phyloP scores from a whole-genome alignment of 352 stramenopile genomes.

The Phytophthora tentaculata region DNA sequence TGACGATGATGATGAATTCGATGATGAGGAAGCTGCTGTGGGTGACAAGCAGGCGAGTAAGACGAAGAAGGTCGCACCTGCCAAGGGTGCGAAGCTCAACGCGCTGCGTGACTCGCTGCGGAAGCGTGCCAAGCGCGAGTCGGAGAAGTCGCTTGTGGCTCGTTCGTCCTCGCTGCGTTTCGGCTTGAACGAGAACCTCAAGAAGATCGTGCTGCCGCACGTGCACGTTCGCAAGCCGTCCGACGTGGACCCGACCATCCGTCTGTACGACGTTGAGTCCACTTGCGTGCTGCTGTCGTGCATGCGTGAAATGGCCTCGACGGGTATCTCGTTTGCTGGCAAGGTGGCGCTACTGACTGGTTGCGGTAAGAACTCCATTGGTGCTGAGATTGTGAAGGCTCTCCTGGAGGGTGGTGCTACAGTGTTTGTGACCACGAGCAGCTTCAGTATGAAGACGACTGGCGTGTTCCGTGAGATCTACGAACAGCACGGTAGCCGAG shows the following conservation, averaged over 20 bases:
- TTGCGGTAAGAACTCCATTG: constrained; percentile 88
- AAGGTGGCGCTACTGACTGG: constrained; percentile 88
- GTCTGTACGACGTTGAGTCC: constrained; percentile 82
- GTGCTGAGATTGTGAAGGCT: constrained; percentile 82
- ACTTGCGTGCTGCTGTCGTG: constrained; percentile 82
- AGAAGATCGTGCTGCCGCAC: constrained; percentile 72
- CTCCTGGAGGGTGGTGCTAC: constrained; percentile 88
- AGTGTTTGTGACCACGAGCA: constrained; percentile 87
- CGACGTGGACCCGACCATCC: constrained; percentile 77
- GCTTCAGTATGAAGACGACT: constrained; percentile 66
- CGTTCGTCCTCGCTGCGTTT: constrained; percentile 56
- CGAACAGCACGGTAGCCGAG: constrained; percentile 84
- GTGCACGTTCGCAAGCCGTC: constrained; percentile 82
- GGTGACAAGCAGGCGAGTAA: constrained; percentile 15
- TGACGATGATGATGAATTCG: constrained; percentile 46
- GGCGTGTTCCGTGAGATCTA: constrained; percentile 82
- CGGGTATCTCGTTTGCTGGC: constrained; percentile 83
- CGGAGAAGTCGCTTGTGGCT: constrained; percentile 51
- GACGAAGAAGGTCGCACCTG: constrained; percentile 39
- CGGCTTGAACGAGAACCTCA: constrained; percentile 70
- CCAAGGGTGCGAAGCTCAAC: constrained; percentile 61
- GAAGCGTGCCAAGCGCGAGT: constrained; percentile 45
- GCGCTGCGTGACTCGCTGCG: constrained; percentile 60
- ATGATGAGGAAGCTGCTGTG: constrained; percentile 25
- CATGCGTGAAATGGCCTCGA: constrained; percentile 88